Conservation (phyloP, 2,329 filamentous ascomycete species). For the Arthrocladium fulminans region DNA sequence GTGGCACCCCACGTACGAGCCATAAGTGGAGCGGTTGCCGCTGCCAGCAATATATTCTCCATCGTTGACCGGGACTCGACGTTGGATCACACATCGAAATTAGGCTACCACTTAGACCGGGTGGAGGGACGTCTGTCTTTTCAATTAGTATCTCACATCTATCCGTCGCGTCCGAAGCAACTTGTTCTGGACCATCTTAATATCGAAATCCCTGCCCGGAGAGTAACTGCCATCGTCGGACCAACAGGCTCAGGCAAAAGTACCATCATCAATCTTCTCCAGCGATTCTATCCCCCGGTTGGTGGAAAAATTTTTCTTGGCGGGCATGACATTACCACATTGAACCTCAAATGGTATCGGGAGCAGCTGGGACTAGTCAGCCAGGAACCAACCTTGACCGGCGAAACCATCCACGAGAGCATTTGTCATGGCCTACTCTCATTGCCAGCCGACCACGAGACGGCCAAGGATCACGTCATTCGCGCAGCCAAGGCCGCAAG, state of each 20-base stretch:
- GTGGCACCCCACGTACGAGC: constrained; percentile 76
- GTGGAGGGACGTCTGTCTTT: constrained; percentile 42
- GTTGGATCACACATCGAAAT: constrained; percentile 62
- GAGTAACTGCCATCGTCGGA: constrained; percentile 35
- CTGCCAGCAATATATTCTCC: constrained; percentile 80
- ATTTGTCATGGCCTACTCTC: constrained; percentile 53
- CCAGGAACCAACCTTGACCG: constrained; percentile 65
- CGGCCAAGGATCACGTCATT: too few species aligned
- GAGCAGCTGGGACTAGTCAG: constrained; percentile 59
- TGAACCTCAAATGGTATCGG: constrained; percentile 56
- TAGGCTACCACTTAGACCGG: constrained; percentile 62
- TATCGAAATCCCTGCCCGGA: constrained; percentile 21
- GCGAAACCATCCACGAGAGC: constrained; percentile 61
- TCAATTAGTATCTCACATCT: constrained; percentile 26
- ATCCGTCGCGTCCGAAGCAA: constrained; percentile 29
- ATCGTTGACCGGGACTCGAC: constrained; percentile 84
- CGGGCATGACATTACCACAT: constrained; percentile 43
- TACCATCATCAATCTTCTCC: constrained; percentile 32
- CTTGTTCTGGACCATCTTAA: constrained; percentile 27
- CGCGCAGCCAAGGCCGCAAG: too few species aligned
- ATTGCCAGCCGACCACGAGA: too few species aligned
- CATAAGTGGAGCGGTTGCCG: constrained; percentile 70
- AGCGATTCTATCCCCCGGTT: constrained; percentile 29
- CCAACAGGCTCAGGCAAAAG: constrained; percentile 46
- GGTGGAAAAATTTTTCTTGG: constrained; percentile 26